A percentile compares a stretch with the other conserved stretches of the same genome.
Conservation (phyloP, 1,139 yeast genomes). For the Debaryomycetaceae sp. region DNA sequence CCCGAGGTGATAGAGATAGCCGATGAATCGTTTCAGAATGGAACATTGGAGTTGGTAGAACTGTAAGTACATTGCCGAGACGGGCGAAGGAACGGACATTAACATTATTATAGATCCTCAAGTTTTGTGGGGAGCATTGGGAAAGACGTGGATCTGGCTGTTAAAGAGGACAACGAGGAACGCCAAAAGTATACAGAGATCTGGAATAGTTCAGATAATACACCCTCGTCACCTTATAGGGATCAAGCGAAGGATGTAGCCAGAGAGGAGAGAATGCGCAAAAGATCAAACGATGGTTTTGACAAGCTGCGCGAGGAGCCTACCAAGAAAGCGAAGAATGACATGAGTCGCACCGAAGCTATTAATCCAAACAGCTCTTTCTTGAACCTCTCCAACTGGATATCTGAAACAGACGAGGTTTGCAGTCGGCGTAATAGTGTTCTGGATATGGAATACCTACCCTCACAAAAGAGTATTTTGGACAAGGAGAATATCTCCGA, state of each 20-base stretch:
- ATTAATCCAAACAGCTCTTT: neutral
- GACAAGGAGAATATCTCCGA: neutral
- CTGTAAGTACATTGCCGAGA: neutral
- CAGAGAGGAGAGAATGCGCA: neutral
- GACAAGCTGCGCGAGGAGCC: too few species aligned
- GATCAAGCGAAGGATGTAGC: neutral
- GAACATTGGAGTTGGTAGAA: neutral
- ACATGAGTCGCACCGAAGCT: neutral
- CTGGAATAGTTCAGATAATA: neutral
- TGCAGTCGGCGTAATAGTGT: neutral
- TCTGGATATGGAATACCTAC: neutral
- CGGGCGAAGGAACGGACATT: neutral
- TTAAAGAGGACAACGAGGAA: neutral
- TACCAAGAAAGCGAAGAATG: neutral
- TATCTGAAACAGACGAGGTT: conserved; percentile 21
- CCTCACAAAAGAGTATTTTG: neutral
- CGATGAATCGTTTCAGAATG: neutral
- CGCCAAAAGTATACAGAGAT: neutral
- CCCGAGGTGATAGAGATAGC: neutral
- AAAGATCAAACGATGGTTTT: neutral
- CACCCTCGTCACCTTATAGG: neutral
- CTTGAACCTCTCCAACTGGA: conserved; percentile 23
- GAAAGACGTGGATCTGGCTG: neutral
- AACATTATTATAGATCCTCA: neutral
- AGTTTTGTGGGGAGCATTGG: neutral